Evolutionary conservation across 768 basidiomycete species (phyloP).

Genomic region (Tricholoma flavovirens): DNA sequence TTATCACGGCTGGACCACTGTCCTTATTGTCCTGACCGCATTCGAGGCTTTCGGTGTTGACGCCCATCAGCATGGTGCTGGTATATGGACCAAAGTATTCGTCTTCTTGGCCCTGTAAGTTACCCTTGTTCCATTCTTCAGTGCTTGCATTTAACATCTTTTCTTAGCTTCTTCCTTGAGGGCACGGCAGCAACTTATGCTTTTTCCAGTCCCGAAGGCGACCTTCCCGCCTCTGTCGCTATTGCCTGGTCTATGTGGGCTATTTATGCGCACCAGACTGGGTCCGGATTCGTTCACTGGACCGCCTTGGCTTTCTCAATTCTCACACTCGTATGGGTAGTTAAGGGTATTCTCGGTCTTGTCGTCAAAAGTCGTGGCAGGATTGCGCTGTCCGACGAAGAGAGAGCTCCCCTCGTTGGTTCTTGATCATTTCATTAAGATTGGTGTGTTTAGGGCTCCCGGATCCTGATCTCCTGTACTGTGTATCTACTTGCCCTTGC

Average conservation of each 20-base stretch:
- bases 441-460: not conserved
- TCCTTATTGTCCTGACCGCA: slow-evolving; percentile 73
- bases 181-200: slow-evolving; percentile 91
- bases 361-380: slow-evolving; percentile 39
- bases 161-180: slow-evolving; percentile 79
- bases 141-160: slow-evolving; percentile 4
- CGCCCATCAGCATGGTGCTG: slow-evolving; percentile 53
- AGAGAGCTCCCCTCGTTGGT: slow-evolving; percentile 77
- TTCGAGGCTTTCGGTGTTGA: slow-evolving; percentile 90
- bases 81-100: slow-evolving; percentile 91
- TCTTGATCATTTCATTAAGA: slow-evolving; percentile 5
- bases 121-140: not conserved
- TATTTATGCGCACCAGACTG: slow-evolving; percentile 74
- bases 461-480: too few relatives aligned
- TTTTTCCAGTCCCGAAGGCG: slow-evolving; percentile 85
- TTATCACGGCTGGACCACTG: slow-evolving; percentile 90
- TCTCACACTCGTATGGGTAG: slow-evolving; percentile 77
- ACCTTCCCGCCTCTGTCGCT: slow-evolving; percentile 86
- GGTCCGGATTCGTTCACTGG: slow-evolving; percentile 84
- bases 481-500: not conserved
- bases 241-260: slow-evolving; percentile 94
- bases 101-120: slow-evolving; percentile 87
- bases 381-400: slow-evolving; percentile 75
- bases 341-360: slow-evolving; percentile 66
- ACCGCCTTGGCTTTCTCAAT: slow-evolving; percentile 79